These are phyloP conservation scores for Gloeopeniophorella convolvens DNA, from an alignment of 768 basidiomycete species.

Conservation along the genomic window DNA sequence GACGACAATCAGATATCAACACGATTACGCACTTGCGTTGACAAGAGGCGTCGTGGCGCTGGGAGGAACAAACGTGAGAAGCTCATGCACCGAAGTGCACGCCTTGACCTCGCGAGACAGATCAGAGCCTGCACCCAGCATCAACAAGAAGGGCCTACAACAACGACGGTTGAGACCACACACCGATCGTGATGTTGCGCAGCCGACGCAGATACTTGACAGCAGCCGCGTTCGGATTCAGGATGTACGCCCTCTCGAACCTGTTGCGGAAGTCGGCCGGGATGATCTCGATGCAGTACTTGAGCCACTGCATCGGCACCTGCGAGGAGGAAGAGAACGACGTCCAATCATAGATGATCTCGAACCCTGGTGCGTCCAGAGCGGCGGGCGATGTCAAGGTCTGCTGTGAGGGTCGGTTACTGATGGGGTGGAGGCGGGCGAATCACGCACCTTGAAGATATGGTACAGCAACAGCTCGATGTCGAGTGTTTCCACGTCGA, in stretches of 20 bases:
- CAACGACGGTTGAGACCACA: conserved; percentile 7
- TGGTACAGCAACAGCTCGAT: conserved; percentile 73
- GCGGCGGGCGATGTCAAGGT: conserved; percentile 45
- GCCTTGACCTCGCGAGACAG: conserved; percentile 37
- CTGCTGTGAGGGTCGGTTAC: conserved; percentile 28
- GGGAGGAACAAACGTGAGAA: conserved; percentile 50
- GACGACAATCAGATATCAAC: background rate
- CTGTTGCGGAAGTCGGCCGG: conserved; percentile 61
- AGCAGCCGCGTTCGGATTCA: conserved; percentile 67
- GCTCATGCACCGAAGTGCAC: conserved; percentile 56
- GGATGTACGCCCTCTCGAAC: conserved; percentile 55
- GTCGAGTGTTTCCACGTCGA: conserved; percentile 76
- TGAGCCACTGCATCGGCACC: conserved; percentile 76
- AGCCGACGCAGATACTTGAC: conserved; percentile 71
- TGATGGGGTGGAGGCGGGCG: background rate
- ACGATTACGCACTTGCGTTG: conserved; percentile 44
- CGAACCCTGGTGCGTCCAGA: conserved; percentile 45
- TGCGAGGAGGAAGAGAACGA: conserved; percentile 69
- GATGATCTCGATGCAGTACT: conserved; percentile 68
- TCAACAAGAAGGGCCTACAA: conserved; percentile 5
- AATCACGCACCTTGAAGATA: conserved; percentile 56
- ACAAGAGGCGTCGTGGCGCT: conserved; percentile 40
- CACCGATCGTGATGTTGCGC: conserved; percentile 60
- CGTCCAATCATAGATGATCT: conserved; percentile 79
- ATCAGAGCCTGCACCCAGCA: background rate